Evolutionary conservation across 441 rosid species (phyloP).

Genomic region (Arabidopsis hybrid): DNA sequence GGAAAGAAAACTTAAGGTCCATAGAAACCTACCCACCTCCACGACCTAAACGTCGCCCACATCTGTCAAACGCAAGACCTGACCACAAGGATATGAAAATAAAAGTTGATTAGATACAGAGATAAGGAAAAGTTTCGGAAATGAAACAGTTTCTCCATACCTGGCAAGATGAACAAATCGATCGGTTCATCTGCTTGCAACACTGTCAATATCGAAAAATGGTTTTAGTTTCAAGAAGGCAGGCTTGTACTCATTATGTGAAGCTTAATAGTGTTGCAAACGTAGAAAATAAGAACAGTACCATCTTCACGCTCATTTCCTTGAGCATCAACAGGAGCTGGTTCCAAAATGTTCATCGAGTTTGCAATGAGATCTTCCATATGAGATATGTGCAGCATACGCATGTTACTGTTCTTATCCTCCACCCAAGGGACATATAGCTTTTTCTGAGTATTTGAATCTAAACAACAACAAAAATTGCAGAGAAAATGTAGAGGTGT

Average conservation of each 20-base stretch:
- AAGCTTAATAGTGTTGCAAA: constrained; percentile 18
- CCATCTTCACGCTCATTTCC: constrained; percentile 93
- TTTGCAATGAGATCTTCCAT: constrained; percentile 82
- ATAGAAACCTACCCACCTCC: constrained; percentile 82
- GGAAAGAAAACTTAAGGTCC: constrained; percentile 19
- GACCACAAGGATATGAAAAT: constrained; percentile 5
- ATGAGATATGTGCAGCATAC: constrained; percentile 78
- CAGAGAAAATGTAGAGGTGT: background rate
- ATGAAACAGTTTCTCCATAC: constrained; percentile 45
- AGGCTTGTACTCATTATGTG: background rate
- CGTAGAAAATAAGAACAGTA: constrained; percentile 32
- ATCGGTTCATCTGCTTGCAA: constrained; percentile 79
- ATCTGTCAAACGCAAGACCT: constrained; percentile 95
- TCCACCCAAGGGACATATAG: constrained; percentile 90
- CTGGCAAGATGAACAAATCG: constrained; percentile 86
- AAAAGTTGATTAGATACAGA: constrained; percentile 22
- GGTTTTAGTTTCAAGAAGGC: background rate
- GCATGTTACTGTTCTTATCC: constrained; percentile 91
- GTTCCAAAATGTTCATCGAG: constrained; percentile 94
- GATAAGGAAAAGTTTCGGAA: background rate
- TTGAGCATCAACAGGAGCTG: constrained; percentile 67
- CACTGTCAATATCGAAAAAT: constrained; percentile 51
- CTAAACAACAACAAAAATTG: constrained; percentile 40
- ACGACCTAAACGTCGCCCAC: constrained; percentile 92
- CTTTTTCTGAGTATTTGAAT: constrained; percentile 52